Evolutionary conservation across 208 protist genomes (phyloP).

Genomic region (Willaertia magna): DNA sequence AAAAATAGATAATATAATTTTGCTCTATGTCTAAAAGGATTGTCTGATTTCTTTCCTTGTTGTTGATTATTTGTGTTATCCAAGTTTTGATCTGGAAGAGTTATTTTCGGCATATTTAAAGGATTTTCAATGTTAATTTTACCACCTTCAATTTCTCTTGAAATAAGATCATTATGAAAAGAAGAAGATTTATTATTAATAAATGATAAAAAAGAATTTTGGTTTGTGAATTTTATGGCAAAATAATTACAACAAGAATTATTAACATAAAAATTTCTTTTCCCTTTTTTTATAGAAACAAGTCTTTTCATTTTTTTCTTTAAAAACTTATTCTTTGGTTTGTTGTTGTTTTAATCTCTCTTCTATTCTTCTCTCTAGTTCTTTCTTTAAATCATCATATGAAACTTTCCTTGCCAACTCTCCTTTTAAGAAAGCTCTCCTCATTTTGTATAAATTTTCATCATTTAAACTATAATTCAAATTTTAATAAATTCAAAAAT

Average conservation of each 20-base stretch:
- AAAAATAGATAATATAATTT: background rate
- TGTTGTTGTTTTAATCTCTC: background rate
- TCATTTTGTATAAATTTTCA: background rate
- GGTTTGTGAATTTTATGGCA: too few species aligned
- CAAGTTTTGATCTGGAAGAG: too few species aligned
- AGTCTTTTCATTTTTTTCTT: too few species aligned
- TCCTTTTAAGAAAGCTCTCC: background rate
- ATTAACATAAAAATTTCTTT: too few species aligned
- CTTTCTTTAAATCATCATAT: background rate
- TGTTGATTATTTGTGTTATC: background rate
- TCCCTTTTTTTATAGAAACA: too few species aligned
- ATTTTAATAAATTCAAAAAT: background rate
- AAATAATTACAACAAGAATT: too few species aligned
- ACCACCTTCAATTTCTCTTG: too few species aligned
- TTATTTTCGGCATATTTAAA: too few species aligned
- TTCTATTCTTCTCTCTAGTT: background rate
- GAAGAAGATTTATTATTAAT: too few species aligned
- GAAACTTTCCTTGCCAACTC: background rate
- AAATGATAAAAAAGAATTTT: too few species aligned
- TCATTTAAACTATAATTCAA: background rate
- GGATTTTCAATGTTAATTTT: too few species aligned
- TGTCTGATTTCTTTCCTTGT: background rate
- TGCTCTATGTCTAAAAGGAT: background rate
- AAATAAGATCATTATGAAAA: too few species aligned
- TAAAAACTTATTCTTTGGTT: background rate